These are phyloP conservation scores for Morella rubra DNA, from an alignment of 306 rosid genomes.

Conservation along the genomic window DNA sequence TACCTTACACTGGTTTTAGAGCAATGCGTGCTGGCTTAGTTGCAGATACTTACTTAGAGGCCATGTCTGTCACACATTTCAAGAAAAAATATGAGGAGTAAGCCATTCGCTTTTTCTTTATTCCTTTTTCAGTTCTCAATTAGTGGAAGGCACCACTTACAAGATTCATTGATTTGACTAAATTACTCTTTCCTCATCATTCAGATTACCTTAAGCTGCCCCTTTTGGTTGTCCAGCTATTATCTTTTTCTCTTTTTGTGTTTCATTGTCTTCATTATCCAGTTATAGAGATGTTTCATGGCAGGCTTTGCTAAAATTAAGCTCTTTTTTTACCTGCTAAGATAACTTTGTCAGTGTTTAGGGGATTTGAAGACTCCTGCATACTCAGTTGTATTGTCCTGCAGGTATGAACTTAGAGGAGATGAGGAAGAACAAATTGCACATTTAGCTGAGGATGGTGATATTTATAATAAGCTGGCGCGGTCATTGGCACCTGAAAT, in stretches of 20 bases:
- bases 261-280: neutral
- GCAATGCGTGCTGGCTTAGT: conserved; percentile 99
- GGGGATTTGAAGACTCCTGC: conserved; percentile 13
- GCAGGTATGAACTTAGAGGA: conserved; percentile 79
- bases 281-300: neutral
- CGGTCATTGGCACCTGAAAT: conserved; percentile 97
- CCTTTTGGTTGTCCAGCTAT: neutral
- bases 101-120: conserved; percentile 22
- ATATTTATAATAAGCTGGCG: conserved; percentile 81
- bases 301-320: conserved; percentile 18
- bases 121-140: conserved; percentile 20
- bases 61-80: conserved; percentile 90
- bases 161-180: neutral
- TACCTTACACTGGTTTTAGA: conserved; percentile 84
- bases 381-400: conserved; percentile 27
- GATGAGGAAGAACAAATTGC: conserved; percentile 81
- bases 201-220: neutral
- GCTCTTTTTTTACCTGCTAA: neutral
- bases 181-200: neutral
- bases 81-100: conserved; percentile 98
- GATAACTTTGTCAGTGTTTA: conserved; percentile 19
- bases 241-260: too few relatives aligned
- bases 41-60: conserved; percentile 96
- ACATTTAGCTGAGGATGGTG: conserved; percentile 83
- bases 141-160: conserved; percentile 5